A percentile compares a stretch with the other conserved stretches of the same genome.
Conservation (phyloP, 176 grass and related monocot genomes). For the Hordeum marinum region DNA sequence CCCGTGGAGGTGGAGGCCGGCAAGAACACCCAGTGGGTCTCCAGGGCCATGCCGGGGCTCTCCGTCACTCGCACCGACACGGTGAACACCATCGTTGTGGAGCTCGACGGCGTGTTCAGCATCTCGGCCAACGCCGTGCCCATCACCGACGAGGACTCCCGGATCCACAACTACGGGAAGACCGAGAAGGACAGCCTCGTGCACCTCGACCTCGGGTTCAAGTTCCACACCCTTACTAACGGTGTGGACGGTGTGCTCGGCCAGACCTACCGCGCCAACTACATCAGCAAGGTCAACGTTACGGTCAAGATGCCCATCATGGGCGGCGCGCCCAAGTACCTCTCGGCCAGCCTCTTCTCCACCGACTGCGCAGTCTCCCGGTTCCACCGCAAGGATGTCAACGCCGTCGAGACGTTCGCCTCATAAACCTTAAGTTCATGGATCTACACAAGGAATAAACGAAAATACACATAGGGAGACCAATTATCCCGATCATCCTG, state of each 20-base stretch:
- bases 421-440: background rate
- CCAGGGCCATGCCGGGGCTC: background rate
- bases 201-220: slow-evolving; percentile 66
- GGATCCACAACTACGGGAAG: slow-evolving; percentile 56
- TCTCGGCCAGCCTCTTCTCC: slow-evolving; percentile 14
- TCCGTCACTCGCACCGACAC: slow-evolving; percentile 15
- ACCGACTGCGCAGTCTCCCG: background rate
- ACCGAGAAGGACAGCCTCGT: slow-evolving; percentile 34
- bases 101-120: slow-evolving; percentile 43
- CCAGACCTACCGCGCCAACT: slow-evolving; percentile 10
- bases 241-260: slow-evolving; percentile 38
- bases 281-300: slow-evolving; percentile 19
- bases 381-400: background rate
- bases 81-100: slow-evolving; percentile 37
- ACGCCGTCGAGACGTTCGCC: background rate
- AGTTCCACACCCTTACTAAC: slow-evolving; percentile 42
- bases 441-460: background rate
- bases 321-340: slow-evolving; percentile 15
- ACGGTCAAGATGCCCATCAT: slow-evolving; percentile 32
- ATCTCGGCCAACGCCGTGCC: slow-evolving; percentile 57
- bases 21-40: slow-evolving; percentile 28
- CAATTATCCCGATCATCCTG: background rate
- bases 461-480: background rate
- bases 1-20: slow-evolving; percentile 27
- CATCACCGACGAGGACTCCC: slow-evolving; percentile 51